These are phyloP conservation scores for Sporisorium sorghi DNA, from an alignment of 1,284 basidiomycete species.

Conservation along the genomic window DNA sequence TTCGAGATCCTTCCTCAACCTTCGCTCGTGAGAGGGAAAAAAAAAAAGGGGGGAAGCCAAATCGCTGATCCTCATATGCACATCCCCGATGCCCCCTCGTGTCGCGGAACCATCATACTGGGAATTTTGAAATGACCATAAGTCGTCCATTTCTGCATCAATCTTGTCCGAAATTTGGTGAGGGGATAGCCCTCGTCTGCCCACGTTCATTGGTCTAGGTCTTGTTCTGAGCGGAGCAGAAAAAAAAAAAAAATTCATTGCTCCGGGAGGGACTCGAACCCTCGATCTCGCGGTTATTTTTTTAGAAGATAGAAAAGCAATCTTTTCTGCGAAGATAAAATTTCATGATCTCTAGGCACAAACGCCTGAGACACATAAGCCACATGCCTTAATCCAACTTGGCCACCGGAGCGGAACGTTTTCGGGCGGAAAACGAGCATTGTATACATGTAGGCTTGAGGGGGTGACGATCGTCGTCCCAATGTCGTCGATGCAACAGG, in stretches of 20 bases:
- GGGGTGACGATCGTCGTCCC: too few relatives aligned
- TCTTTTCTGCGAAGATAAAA: conserved; percentile 35
- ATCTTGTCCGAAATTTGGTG: too few relatives aligned
- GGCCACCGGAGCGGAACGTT: conserved; percentile 48
- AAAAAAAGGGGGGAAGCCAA: background rate
- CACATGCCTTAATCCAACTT: conserved; percentile 59
- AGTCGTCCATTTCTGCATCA: too few relatives aligned
- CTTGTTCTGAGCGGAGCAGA: background rate
- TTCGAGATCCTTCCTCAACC: conserved; percentile 33
- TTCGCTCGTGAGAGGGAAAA: conserved; percentile 7
- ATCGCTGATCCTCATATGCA: background rate
- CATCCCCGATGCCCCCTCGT: too few relatives aligned
- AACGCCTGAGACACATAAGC: conserved; percentile 42
- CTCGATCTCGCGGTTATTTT: conserved; percentile 51
- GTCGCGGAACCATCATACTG: too few relatives aligned
- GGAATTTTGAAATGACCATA: too few relatives aligned
- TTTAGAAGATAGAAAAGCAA: conserved; percentile 16
- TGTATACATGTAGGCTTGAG: too few relatives aligned
- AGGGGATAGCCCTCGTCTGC: conserved; percentile 1
- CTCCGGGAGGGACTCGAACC: conserved; percentile 55
- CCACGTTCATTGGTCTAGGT: background rate
- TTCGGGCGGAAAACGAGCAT: conserved; percentile 34
- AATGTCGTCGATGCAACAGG: too few relatives aligned
- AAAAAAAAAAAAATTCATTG: conserved; percentile 22
- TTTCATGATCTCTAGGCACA: conserved; percentile 39